phyloP scores from a whole-genome alignment of 306 rosid species.

The Cicer arietinum region DNA sequence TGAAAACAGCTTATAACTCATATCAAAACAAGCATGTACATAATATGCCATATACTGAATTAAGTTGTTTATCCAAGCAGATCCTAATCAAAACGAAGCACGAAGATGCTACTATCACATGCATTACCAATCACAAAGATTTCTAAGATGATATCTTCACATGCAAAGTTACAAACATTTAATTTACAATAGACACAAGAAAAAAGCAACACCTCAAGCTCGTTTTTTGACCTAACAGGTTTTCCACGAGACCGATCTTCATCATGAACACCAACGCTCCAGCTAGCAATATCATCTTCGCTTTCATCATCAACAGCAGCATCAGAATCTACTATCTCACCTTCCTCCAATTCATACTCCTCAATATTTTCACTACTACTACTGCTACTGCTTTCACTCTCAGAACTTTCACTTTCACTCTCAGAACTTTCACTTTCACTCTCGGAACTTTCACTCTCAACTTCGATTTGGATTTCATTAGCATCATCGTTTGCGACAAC shows the following conservation, averaged over 20 bases:
- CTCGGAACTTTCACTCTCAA: background rate
- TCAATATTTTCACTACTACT: constrained; percentile 4
- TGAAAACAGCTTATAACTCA: no score
- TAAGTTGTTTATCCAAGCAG: no score
- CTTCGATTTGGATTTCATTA: constrained; percentile 2
- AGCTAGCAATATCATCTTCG: constrained; percentile 6
- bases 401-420: constrained; percentile 28
- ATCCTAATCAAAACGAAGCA: background rate
- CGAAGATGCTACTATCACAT: background rate
- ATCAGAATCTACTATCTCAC: constrained; percentile 63
- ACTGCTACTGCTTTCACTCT: constrained; percentile 44
- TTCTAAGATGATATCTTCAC: background rate
- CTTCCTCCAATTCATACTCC: constrained; percentile 64
- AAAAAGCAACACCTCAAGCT: constrained; percentile 57
- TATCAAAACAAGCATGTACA: no score
- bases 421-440: background rate
- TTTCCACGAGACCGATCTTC: background rate
- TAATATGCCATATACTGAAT: no score
- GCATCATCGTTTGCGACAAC: background rate
- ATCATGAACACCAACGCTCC: background rate
- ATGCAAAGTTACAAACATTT: background rate
- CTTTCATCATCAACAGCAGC: background rate
- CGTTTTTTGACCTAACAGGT: constrained; percentile 49
- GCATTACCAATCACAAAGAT: background rate
- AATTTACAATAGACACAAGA: background rate